These are phyloP conservation scores for Microglena sp. DNA, from an alignment of 139 green algal genomes.

Conservation along the genomic window DNA sequence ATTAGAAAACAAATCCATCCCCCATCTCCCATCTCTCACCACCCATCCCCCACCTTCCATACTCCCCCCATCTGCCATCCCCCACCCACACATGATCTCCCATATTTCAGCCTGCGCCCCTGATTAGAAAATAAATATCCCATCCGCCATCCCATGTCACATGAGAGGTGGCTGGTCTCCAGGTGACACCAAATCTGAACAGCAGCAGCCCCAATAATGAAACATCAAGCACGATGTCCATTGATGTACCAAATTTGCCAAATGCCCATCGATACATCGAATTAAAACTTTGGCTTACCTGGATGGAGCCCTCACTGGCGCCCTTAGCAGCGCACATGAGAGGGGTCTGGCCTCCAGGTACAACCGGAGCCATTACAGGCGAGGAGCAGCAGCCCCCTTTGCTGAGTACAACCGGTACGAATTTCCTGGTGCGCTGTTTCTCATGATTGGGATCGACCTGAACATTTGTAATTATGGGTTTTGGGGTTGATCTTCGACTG, in stretches of 20 bases:
- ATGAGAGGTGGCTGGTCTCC: too few species aligned
- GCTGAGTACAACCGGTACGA: background rate
- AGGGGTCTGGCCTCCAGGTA: constrained; percentile 12
- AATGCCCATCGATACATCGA: constrained; percentile 3
- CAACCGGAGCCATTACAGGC: too few species aligned
- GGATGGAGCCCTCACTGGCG: constrained; percentile 6
- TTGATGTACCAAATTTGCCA: background rate
- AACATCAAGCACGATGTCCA: background rate
- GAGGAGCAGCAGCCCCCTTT: background rate
- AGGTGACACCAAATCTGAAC: too few species aligned
- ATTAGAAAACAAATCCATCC: too few species aligned
- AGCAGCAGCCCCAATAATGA: too few species aligned
- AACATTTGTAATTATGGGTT: background rate
- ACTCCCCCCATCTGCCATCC: background rate
- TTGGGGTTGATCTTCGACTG: too few species aligned
- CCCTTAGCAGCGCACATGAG: constrained; percentile 31
- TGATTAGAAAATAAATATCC: too few species aligned
- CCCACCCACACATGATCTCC: background rate
- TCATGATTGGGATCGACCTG: background rate
- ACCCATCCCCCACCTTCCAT: background rate
- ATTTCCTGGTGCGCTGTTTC: background rate
- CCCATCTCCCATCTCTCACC: background rate
- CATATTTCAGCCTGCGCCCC: too few species aligned
- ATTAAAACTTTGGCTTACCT: constrained; percentile 2
- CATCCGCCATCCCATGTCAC: too few species aligned